Conservation (phyloP, 177 flowering plant genomes). For the Tripterygium wilfordii region DNA sequence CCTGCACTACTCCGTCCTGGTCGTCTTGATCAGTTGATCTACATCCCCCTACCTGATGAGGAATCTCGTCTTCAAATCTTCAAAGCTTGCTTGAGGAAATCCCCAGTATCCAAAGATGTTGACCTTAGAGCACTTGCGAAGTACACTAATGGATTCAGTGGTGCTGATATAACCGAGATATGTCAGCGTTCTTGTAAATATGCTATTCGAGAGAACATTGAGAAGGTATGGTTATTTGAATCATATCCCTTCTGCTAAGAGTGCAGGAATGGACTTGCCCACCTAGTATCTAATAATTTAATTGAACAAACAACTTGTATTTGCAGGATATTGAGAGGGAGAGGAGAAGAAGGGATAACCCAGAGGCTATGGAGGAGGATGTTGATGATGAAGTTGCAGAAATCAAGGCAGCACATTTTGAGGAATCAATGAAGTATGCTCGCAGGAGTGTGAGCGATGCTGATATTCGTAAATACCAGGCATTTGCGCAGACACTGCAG, state of each 20-base stretch:
- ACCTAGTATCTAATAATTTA: too few relatives aligned
- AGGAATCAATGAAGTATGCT: constrained; percentile 80
- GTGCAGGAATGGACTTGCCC: too few relatives aligned
- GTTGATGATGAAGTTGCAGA: constrained; percentile 64
- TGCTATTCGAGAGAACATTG: constrained; percentile 85
- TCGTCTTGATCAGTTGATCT: constrained; percentile 85
- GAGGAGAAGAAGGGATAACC: constrained; percentile 53
- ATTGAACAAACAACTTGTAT: too few relatives aligned
- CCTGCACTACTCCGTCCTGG: constrained; percentile 88
- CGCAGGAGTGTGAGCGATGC: constrained; percentile 83
- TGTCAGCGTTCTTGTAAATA: constrained; percentile 84
- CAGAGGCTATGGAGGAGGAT: constrained; percentile 78
- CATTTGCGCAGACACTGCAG: constrained; percentile 76
- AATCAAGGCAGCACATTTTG: constrained; percentile 74
- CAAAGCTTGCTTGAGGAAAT: constrained; percentile 76
- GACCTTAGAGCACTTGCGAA: constrained; percentile 75
- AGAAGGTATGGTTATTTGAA: constrained; percentile 47
- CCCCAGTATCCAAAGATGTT: constrained; percentile 74
- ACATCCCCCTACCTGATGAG: constrained; percentile 87
- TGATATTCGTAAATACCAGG: constrained; percentile 75
- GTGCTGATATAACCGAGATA: constrained; percentile 90
- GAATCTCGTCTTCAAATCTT: constrained; percentile 67
- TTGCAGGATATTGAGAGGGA: constrained; percentile 74
- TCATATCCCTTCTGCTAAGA: too few relatives aligned
- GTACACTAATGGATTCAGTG: constrained; percentile 86